Evolutionary conservation across 148 eudicot species (phyloP).

Genomic region (Rhododendron griersonianum): DNA sequence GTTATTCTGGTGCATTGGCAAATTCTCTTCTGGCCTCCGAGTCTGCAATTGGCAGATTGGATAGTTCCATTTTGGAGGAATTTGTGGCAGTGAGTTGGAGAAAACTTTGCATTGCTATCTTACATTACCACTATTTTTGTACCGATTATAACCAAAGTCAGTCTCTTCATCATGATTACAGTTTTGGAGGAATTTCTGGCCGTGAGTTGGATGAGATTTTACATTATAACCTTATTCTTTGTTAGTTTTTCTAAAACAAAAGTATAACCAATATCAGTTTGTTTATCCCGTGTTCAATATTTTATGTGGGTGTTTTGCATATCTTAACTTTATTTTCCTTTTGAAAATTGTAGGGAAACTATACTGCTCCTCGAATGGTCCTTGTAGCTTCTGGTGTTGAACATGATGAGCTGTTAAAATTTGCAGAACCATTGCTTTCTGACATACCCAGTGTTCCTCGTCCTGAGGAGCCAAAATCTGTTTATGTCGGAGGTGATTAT

Average conservation of each 20-base stretch:
- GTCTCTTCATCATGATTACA: conserved; percentile 12
- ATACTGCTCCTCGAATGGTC: conserved; percentile 85
- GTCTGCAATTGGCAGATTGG: conserved; percentile 39
- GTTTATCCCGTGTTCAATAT: neutral
- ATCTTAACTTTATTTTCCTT: neutral
- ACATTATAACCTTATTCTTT: neutral
- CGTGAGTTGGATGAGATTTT: conserved; percentile 30
- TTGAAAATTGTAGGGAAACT: conserved; percentile 54
- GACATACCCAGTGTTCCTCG: conserved; percentile 39
- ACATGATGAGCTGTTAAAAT: conserved; percentile 67
- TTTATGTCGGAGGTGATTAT: conserved; percentile 61
- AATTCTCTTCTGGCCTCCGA: conserved; percentile 59
- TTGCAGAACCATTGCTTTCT: conserved; percentile 85
- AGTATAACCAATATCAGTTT: neutral
- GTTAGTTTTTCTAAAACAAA: neutral
- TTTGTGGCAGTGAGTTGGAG: conserved; percentile 54
- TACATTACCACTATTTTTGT: neutral
- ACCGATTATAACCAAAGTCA: neutral
- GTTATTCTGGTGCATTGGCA: conserved; percentile 56
- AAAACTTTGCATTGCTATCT: neutral
- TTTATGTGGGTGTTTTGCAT: conserved; percentile 14
- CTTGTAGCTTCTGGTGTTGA: conserved; percentile 97
- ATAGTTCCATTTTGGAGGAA: conserved; percentile 42
- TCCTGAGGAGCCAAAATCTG: conserved; percentile 44
- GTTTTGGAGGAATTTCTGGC: conserved; percentile 47